These are phyloP conservation scores for Triangularia setosa DNA, from an alignment of 2,329 filamentous ascomycete species.

Conservation along the genomic window DNA sequence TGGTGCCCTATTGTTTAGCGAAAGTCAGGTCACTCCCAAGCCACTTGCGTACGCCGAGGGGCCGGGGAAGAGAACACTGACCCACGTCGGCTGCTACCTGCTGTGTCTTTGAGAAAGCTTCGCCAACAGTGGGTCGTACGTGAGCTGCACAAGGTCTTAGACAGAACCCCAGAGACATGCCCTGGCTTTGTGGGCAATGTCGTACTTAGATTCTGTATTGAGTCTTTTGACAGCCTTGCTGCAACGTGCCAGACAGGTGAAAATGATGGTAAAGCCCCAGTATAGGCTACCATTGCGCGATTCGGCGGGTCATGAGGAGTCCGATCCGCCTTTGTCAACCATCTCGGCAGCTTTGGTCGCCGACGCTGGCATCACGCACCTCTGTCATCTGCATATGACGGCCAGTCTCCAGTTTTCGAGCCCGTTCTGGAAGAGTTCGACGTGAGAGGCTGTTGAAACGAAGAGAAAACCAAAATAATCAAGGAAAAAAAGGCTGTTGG, in stretches of 20 bases:
- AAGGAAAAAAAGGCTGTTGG: not conserved
- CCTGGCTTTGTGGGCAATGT: not conserved
- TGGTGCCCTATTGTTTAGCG: not conserved
- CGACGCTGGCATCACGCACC: not conserved
- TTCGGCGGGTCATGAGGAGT: not conserved
- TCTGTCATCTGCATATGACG: not conserved
- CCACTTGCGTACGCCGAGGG: constrained; percentile 1
- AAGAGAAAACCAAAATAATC: too few species aligned
- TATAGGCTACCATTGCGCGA: not conserved
- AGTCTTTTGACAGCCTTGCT: not conserved
- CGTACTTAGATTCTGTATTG: not conserved
- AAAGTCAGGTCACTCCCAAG: not conserved
- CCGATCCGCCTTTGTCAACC: not conserved
- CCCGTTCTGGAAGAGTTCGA: not conserved
- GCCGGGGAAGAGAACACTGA: not conserved
- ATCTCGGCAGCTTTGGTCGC: not conserved
- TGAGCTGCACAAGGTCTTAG: not conserved
- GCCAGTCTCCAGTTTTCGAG: not conserved
- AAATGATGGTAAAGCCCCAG: not conserved
- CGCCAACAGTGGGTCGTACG: not conserved
- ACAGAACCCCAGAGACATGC: not conserved
- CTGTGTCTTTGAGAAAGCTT: not conserved
- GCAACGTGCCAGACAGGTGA: not conserved
- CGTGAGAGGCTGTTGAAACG: too few species aligned
- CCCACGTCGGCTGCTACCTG: not conserved